These are phyloP conservation scores for Isabelozyma pseudorhagii DNA, from an alignment of 805 yeast genomes.

Conservation along the genomic window DNA sequence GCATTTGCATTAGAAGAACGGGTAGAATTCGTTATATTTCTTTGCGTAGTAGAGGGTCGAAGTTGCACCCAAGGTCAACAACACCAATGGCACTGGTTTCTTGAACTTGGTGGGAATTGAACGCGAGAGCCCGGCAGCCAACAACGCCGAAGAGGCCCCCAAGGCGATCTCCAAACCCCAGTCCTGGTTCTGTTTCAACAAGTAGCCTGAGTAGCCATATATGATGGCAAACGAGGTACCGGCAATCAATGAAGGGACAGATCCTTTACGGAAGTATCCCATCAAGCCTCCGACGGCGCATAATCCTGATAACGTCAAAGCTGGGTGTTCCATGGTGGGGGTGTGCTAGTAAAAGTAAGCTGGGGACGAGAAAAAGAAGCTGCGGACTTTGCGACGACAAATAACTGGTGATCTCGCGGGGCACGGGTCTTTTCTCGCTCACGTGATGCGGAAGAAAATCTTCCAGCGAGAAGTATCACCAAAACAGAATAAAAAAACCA, in stretches of 20 bases:
- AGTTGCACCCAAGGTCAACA: conserved; percentile 60
- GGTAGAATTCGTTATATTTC: conserved; percentile 74
- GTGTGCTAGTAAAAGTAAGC: background rate
- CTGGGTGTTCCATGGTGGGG: conserved; percentile 67
- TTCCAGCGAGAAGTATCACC: background rate
- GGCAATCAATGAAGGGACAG: conserved; percentile 77
- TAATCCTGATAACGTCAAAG: conserved; percentile 66
- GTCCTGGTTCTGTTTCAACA: conserved; percentile 68
- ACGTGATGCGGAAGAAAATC: background rate
- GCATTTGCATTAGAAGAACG: conserved; percentile 10
- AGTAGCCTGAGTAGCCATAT: conserved; percentile 72
- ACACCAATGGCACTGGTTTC: conserved; percentile 72
- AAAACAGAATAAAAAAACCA: background rate
- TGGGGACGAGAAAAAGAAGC: background rate
- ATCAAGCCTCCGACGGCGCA: conserved; percentile 67
- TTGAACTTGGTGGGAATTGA: conserved; percentile 55
- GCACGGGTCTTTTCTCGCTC: background rate
- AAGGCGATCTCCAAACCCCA: conserved; percentile 81
- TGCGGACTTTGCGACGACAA: too few relatives aligned
- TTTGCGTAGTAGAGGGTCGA: conserved; percentile 67
- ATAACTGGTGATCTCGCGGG: too few relatives aligned
- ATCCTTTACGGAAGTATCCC: conserved; percentile 66
- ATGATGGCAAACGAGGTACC: conserved; percentile 61
- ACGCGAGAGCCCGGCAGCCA: conserved; percentile 72
- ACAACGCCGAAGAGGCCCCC: conserved; percentile 62